Evolutionary conservation across 495 filamentous ascomycete genomes (phyloP), one percentile per base, ranked within the genome.

Genomic region (Xylaria venustula): DNA sequence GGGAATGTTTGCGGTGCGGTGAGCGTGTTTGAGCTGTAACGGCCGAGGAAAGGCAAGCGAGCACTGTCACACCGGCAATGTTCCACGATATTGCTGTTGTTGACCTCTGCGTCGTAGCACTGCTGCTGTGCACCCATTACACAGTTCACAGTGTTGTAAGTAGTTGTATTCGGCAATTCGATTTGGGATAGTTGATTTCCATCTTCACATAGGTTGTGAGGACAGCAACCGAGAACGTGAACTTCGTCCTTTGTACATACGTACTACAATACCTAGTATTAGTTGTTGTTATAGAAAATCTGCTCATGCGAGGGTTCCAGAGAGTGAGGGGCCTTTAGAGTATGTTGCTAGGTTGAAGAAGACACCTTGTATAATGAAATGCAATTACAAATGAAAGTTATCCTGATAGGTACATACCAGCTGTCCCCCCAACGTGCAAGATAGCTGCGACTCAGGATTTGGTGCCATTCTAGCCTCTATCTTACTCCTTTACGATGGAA

Each of bases 141-240:
- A 5, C 14, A 1, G 19, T 22, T 14, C 23, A 9, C 17, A 14
- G 7, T 19, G n/a, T 45, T 17, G 45, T 57, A 46, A 8, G 19
- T 23, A 28, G 22, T 19, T 14, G 54, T 23, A 6, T 14, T 17
- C 2, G 45, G 6, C 7, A 22, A 5, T 1, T 12, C n/a, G n/a
- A 17, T 15, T n/a, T 11, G 26, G 52, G 45, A 51, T 11, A 30
- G 4, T n/a, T 40, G 32, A 3, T 41, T 51, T 32, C 60, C 52
- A 44, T 51, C 60, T 15, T 3, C 53, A 44, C 53, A 63, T 1
- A 49, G 42, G 23, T 62, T 26, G 20, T 54, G 26, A n/a, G 5
- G 3, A 22, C 54, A 63, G 53, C 23, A 58, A 11, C 44, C 15
- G 45, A 32, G 20, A 53, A 58, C 56, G 30, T 14, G 20, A 9